phyloP scores from a whole-genome alignment of 2,329 filamentous ascomycete genomes.

The Venturia carpophila region DNA sequence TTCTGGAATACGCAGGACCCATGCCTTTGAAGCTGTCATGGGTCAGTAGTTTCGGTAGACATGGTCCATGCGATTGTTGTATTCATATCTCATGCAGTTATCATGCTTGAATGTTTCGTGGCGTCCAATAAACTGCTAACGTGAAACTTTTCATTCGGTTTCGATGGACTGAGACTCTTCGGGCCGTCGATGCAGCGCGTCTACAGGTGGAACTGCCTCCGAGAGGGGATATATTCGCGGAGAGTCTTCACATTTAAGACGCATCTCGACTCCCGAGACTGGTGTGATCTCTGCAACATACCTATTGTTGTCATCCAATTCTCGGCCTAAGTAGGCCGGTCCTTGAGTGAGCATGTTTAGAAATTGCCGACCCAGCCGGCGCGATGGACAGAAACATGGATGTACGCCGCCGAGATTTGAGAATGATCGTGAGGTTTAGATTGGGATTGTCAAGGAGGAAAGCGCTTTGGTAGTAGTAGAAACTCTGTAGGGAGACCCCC shows the following conservation, averaged over 20 bases:
- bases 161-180: not conserved
- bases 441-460: not conserved
- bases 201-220: not conserved
- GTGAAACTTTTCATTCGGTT: not conserved
- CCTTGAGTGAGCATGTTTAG: not conserved
- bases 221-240: not conserved
- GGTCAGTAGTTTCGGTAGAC: not conserved
- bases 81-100: not conserved
- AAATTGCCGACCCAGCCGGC: not conserved
- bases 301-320: not conserved
- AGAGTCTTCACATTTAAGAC: not conserved
- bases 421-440: not conserved
- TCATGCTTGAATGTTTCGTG: conserved; percentile 5
- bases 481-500: not conserved
- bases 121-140: conserved; percentile 3
- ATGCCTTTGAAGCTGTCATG: not conserved
- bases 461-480: not conserved
- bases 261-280: not conserved
- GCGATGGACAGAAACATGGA: not conserved
- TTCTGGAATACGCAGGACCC: not conserved
- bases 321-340: not conserved
- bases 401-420: not conserved
- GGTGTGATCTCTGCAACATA: not conserved
- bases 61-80: not conserved
- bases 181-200: not conserved